Base-by-base conservation (phyloP, 139 green algal species). In the Tetradesmus lagerheimii region DNA sequence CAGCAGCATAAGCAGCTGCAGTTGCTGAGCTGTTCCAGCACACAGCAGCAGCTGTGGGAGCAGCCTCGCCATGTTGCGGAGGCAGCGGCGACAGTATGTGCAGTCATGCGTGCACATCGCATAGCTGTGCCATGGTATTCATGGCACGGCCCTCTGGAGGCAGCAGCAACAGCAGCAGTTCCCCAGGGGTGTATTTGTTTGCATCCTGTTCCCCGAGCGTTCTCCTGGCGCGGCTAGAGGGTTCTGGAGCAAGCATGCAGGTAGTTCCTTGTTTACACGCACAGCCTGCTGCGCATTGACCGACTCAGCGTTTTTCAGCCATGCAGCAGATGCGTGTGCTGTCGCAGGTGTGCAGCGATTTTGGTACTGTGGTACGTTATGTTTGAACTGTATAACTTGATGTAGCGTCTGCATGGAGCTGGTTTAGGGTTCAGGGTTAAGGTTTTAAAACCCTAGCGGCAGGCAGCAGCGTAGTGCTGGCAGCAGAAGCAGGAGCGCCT, bases 331-430 rank as follows among this genome's bases (percentile, higher is more conserved):
- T 80, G 74, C 74, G 34, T 80, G 74, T 71, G 57, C 57, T 71
- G 57, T 71, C 20, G 57, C 57, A 41, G 34, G n/a, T 80, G 74
- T 83, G 79, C 79, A 84, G 79, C 79, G 50, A 84, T 84, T 84
- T 84, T 84, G 27, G 25, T 29, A n/a, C n/a, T 84, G 79, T 64
- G 12, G 79, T 84, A 16, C 38, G 67, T 78, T n/a, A 41, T 78
- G n/a, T 4, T 78, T 27, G 1, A 84, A 84, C 38, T 84, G 79
- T 84, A 38, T 64, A 84, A n/a, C 41, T 84, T 71, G 57, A 71
- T 71, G 12, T 71, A 71, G 57, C 57, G 5, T 71, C 23, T n/a
- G 53, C 4, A 27, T 31, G 20, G 57, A 1, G 4, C 23, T 31
- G 57, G 57, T 71, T 18, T 9, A 9, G 45, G 45, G 11, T 9